A percentile compares a stretch with the other conserved stretches of the same genome.
phyloP scores from a whole-genome alignment of 1,139 yeast genomes.

The Geotrichum aggregatum region DNA sequence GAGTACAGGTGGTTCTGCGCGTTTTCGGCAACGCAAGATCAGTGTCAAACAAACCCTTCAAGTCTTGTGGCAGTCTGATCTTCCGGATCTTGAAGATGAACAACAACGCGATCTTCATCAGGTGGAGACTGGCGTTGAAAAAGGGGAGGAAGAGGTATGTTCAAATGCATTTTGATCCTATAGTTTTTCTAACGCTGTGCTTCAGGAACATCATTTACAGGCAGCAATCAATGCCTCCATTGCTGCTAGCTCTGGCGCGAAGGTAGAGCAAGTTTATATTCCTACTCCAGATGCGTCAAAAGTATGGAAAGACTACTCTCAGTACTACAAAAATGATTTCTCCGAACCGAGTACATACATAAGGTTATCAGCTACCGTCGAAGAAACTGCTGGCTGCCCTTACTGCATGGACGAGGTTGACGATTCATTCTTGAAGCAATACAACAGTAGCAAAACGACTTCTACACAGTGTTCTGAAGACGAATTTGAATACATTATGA shows the following conservation, averaged over 20 bases:
- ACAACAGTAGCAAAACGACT: constrained; percentile 38
- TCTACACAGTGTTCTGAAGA: constrained; percentile 55
- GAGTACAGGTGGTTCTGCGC: constrained; percentile 41
- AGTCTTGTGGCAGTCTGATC: constrained; percentile 69
- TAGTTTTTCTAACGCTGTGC: constrained; percentile 6
- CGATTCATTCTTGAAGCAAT: constrained; percentile 55
- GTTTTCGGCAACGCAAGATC: constrained; percentile 87
- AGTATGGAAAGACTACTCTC: constrained; percentile 70
- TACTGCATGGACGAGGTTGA: constrained; percentile 91
- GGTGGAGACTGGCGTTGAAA: constrained; percentile 96
- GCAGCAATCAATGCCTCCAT: constrained; percentile 74
- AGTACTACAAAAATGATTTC: constrained; percentile 67
- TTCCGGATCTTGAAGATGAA: constrained; percentile 69
- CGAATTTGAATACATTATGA: constrained; percentile 78
- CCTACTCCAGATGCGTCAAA: constrained; percentile 96
- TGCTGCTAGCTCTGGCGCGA: constrained; percentile 53
- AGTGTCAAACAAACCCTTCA: constrained; percentile 86
- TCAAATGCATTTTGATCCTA: constrained; percentile 6
- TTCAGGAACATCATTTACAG: constrained; percentile 79
- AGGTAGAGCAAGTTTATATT: constrained; percentile 67
- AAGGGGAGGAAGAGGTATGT: constrained; percentile 76
- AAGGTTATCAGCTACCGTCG: constrained; percentile 89
- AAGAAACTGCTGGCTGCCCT: constrained; percentile 81
- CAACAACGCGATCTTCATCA: constrained; percentile 83
- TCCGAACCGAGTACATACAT: constrained; percentile 74